Conservation (phyloP, 2,329 filamentous ascomycete genomes). For the Orbilia oligospora region DNA sequence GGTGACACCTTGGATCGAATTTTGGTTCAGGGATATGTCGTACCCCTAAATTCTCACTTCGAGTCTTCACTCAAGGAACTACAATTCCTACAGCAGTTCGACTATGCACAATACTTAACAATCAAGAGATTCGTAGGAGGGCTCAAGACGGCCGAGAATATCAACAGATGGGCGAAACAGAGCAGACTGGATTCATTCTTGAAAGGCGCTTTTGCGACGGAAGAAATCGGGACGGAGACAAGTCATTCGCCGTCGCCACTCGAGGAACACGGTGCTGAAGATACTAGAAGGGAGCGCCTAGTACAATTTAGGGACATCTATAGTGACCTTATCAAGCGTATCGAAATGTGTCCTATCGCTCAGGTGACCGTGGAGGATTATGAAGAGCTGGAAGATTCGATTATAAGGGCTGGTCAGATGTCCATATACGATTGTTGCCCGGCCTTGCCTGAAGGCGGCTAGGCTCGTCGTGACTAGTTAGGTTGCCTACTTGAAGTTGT, state of each 20-base stretch:
- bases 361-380: neutral
- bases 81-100: too few species aligned
- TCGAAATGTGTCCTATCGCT: neutral
- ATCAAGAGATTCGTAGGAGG: neutral
- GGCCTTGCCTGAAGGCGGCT: too few species aligned
- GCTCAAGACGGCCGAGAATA: neutral
- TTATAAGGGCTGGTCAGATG: neutral
- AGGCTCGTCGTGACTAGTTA: too few species aligned
- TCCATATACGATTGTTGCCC: constrained; percentile 1
- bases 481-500: too few species aligned
- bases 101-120: too few species aligned
- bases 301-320: neutral
- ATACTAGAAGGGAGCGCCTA: neutral
- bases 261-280: neutral
- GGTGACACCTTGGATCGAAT: too few species aligned
- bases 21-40: too few species aligned
- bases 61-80: too few species aligned
- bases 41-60: too few species aligned
- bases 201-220: neutral
- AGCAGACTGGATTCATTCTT: neutral
- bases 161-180: neutral
- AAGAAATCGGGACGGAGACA: neutral
- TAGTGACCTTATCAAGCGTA: neutral
- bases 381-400: neutral
- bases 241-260: neutral